Evolutionary conservation across 78 protist species (phyloP), one percentile per base, ranked within the genome.

Genomic region (Dictyostelium purpureum): DNA sequence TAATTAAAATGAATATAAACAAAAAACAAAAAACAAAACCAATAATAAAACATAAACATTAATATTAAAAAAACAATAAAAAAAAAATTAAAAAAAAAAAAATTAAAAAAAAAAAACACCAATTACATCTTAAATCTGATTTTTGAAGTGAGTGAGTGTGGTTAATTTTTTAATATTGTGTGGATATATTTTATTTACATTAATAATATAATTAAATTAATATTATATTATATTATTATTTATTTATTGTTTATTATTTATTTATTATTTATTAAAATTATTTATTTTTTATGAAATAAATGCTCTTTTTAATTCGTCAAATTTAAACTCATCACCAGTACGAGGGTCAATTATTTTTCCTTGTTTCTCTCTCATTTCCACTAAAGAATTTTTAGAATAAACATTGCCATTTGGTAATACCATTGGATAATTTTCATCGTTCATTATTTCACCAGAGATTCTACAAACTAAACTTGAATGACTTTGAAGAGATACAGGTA

Each of bases 331-430:
- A 12, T 47, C 35, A 43, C 83, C 85, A 24, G 91, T 43, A 52
- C 88, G 71, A 12, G 96, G 96, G 57, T 33, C 28, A 10, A 38
- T 87, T 0, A 94, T 61, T 28, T 7, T n/a, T n/a, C 66, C 79
- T n/a, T 65, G 49, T 54, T 40, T 26, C 16, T 40, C 33, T 21
- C 63, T 78, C 87, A 94, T 87, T 0, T 24, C 81, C 2, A 56
- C 1, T 35, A 87, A 67, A 37, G 96, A 89, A 45, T 88, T 63
- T 28, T 18, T 52, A 21, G 88, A 66, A 73, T 95, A 97, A 35
- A 95, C 96, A 49, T 95, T 74, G 14, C 98, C 98, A 75, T 95
- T 91, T 47, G 98, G 98, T 83, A 95, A 52, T 18, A 85, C 96
- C 94, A 95, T 54, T 12, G 98, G 97, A 59, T 94, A 95, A 59